Base-by-base conservation (phyloP, 345 rosid species). In the Nasturtium officinale region DNA sequence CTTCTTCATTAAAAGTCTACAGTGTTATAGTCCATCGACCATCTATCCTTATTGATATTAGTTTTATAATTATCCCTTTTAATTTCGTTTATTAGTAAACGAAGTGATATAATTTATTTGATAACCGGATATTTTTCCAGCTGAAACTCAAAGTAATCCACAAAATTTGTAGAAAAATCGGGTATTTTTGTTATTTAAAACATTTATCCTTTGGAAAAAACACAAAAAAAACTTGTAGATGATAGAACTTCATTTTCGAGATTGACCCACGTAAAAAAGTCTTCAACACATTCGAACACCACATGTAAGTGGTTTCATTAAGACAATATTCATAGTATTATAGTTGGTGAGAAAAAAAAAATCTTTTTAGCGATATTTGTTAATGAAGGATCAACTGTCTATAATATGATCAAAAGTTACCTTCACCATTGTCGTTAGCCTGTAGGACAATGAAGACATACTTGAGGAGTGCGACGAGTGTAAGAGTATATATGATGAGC, bases 341-440 rank as follows among this genome's bases (percentile, higher is more conserved):
- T 38, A 38, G 43, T 38, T 38, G 43, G 13, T 11, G 15, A 11
- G 43, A 0, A 10, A 38, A 38, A 38, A 38, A 10, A 38, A 10
- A 2, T 11, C 15, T 38, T 10, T 10, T 6, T n/a, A 38, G 11
- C 43, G 0, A 38, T 15, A 10, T 10, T 38, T 38, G 15, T 10
- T 38, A 0, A 48, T 32, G 43, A 30, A 32, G 17, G 3, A 46
- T 51, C 13, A 51, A 35, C 16, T 3, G 7, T 23, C 21, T 69
- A 43, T 28, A 42, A 43, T 20, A 45, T 0, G 3, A 53, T n/a
- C 23, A 59, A 70, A 7, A 9, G 0, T 4, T 76, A 92, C 93
- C 96, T 26, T 93, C 91, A 3, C 98, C 98, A 6, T 87, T 84
- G 76, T 93, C 97, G 15, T 90, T 90, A 50, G 96, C 96, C 59